These are phyloP conservation scores for Lipomyces starkeyi DNA, from an alignment of 805 yeast species.

Conservation along the genomic window DNA sequence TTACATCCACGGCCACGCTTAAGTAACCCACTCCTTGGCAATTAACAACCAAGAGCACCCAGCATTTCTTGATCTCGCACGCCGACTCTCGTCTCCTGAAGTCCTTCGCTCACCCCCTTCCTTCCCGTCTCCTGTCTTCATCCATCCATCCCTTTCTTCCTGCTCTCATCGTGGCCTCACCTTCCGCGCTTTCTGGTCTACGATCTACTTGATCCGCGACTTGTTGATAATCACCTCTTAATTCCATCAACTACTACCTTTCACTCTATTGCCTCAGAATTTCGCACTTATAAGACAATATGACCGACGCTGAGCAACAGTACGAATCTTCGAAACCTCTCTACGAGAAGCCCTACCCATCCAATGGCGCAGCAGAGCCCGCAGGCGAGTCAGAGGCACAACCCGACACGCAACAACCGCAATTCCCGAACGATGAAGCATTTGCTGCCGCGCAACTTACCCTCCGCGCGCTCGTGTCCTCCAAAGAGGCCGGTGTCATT, in stretches of 20 bases:
- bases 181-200: neutral
- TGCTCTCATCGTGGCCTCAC: neutral
- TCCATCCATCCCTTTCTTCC: constrained; percentile 1
- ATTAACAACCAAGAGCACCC: neutral
- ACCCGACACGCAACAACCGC: constrained; percentile 8
- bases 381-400: constrained; percentile 8
- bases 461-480: constrained; percentile 68
- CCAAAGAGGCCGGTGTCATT: constrained; percentile 87
- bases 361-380: constrained; percentile 11
- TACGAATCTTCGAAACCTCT: constrained; percentile 14
- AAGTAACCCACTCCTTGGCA: neutral
- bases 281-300: neutral
- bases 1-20: constrained; percentile 1
- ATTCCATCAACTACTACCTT: constrained; percentile 1
- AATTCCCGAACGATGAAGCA: constrained; percentile 21
- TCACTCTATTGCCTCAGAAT: neutral
- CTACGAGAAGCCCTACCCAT: constrained; percentile 13
- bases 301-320: constrained; percentile 29
- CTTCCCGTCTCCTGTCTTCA: constrained; percentile 12
- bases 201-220: constrained; percentile 8
- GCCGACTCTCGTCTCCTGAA: neutral
- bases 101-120: constrained; percentile 9
- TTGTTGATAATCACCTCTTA: neutral
- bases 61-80: neutral
- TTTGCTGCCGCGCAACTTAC: constrained; percentile 38